phyloP scores from a whole-genome alignment of 2,329 filamentous ascomycete genomes.

The Trichoderma gracile region DNA sequence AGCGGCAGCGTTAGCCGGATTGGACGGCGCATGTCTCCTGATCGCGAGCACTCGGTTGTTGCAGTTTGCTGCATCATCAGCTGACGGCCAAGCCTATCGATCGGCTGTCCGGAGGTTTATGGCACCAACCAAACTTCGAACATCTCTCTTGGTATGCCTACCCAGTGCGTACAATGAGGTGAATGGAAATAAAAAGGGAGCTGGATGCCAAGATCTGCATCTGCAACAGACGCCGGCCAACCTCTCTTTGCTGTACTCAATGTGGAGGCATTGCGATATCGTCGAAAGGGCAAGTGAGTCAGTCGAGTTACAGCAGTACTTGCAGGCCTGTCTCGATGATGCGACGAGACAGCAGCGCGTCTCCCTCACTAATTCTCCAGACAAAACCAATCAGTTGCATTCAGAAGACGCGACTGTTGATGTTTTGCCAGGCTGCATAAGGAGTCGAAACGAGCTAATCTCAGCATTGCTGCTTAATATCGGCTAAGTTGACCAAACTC shows the following conservation, averaged over 20 bases:
- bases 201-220: conserved; percentile 17
- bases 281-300: too few species aligned
- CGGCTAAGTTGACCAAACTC: conserved; percentile 9
- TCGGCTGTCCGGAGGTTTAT: conserved; percentile 6
- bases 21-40: conserved; percentile 19
- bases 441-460: conserved; percentile 23
- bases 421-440: conserved; percentile 12
- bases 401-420: conserved; percentile 5
- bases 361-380: background rate
- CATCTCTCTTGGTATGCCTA: background rate
- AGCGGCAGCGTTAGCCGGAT: conserved; percentile 11
- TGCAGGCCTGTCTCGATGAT: background rate
- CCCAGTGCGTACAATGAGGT: background rate
- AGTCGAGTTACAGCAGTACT: background rate
- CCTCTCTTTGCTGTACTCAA: background rate
- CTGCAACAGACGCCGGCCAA: background rate
- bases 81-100: conserved; percentile 18
- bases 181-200: background rate
- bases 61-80: conserved; percentile 4
- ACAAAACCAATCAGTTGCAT: conserved; percentile 5
- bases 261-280: too few species aligned
- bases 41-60: conserved; percentile 12
- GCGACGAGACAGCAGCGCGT: conserved; percentile 8
- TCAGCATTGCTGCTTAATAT: conserved; percentile 17
- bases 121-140: background rate